Conservation (phyloP, 73 alveolate genomes). For the Tetrahymena borealis region DNA sequence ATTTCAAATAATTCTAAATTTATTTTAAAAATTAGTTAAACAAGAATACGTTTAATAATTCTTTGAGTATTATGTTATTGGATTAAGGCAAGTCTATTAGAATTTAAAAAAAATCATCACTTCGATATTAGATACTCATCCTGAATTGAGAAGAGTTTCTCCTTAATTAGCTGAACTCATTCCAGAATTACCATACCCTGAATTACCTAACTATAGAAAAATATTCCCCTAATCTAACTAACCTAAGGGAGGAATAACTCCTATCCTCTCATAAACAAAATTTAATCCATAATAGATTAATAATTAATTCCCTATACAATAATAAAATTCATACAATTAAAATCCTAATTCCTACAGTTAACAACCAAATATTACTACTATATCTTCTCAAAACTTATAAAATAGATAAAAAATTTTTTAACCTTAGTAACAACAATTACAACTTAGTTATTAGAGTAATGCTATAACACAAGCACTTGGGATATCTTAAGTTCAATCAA, state of each 20-base stretch:
- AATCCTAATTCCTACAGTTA: neutral
- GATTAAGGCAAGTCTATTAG: neutral
- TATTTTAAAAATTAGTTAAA: neutral
- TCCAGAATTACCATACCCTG: neutral
- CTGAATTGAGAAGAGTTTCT: neutral
- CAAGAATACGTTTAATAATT: neutral
- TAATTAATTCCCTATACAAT: neutral
- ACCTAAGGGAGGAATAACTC: conserved; percentile 3
- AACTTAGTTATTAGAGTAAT: neutral
- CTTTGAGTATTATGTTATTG: neutral
- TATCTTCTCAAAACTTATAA: neutral
- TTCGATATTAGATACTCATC: neutral
- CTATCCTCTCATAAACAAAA: neutral
- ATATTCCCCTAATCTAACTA: neutral
- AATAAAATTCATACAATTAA: too few species aligned
- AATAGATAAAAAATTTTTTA: neutral
- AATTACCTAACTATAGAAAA: neutral
- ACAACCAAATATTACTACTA: neutral
- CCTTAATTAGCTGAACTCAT: neutral
- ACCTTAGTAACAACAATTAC: neutral
- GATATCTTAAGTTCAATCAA: neutral
- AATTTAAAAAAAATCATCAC: neutral
- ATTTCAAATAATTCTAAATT: neutral
- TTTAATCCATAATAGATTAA: neutral
- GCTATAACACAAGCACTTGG: neutral